Base-by-base conservation (phyloP, 169 alveolate genomes). In the Cryptosporidium meleagridis region DNA sequence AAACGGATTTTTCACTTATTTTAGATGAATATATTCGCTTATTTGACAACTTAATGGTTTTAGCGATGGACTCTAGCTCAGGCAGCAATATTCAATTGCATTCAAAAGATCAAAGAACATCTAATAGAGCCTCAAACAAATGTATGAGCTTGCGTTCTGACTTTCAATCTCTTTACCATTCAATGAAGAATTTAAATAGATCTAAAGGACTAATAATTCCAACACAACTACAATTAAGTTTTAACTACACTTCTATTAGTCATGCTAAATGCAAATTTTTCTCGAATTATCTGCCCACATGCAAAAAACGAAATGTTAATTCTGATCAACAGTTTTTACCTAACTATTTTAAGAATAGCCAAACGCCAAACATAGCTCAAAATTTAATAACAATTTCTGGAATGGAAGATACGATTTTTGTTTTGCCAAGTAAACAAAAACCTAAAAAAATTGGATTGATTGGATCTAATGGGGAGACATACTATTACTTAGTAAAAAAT, bases 401-500 rank as follows among this genome's bases (percentile, higher is more conserved):
- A 21, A 86, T 71, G 58, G 75, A 86, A 65, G 91, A 92, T 21
- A 41, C 51, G 41, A 92, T 92, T 75, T 93, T 92, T 71, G 96
- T 96, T 35, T 91, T 97, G 53, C 92, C 93, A 29, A 94, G 98
- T 29, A 98, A 98, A 85, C 98, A 97, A 87, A 97, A 96, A 73
- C 99, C 99, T 5, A 96, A 98, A 91, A 95, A 94, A 75, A 73
- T 97, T 33, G 91, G 92, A 29, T 92, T 96, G 91, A 87, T 89
- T 84, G 99, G 98, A 33, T 94, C 95, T 26, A 97, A 97, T 93
- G 96, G 97, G 48, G 93, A 95, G 85, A 96, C 96, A 85, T 96
- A 96, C 71, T 84, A 86, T 75, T 97, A 96, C 92, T 92, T 97
- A 75, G 92, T 96, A 44, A 97, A 97, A 93, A 97, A 93, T 68